Base-by-base conservation (phyloP, 2,329 filamentous ascomycete genomes). In the Calonectria leucothoes region DNA sequence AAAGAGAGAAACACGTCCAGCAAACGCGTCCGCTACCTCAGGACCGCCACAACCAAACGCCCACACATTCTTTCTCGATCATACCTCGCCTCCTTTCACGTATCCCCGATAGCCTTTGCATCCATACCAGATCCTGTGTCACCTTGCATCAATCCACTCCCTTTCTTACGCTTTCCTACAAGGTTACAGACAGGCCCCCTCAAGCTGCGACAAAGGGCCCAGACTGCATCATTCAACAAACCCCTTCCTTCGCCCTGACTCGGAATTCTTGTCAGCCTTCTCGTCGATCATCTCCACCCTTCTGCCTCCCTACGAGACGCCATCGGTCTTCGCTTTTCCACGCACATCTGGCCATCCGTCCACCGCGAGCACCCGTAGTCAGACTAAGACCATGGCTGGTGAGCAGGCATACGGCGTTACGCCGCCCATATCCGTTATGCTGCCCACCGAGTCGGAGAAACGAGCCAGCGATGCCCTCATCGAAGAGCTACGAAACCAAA, bases 401-500 rank as follows among this genome's bases (percentile, higher is more conserved):
- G 83, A 86, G 67, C 85, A 85, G 67, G 81, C 80, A 77, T 86
- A 78, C 74, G 96, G 96, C 81, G 91, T 97, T 59, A 98, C 95
- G 72, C 93, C 93, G 79, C 94, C 97, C 59, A 94, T 99, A 45
- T 98, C 95, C 25, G 90, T 89, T 15, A 88, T 89, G 27, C 88
- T 95, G 29, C 97, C 97, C 6, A 97, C 94, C 1, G 90, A 93
- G 69, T 87, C 90, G 45, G 96, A 99, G 83, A 91, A 93, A 70
- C 89, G 93, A 76, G 91, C 94, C 65, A 97, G 95, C 79, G 93
- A 95, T 77, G 89, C 93, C 70, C 90, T 99, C 55, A 90, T 98
- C 70, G 92, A 94, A 70, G 96, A 98, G 85, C 87, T 99, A 74
- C 95, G 95, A 83, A 89, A 89, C 49, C 94, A 98, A 85, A 96